phyloP scores from a whole-genome alignment of 805 yeast genomes.

The Lachancea sp. region DNA sequence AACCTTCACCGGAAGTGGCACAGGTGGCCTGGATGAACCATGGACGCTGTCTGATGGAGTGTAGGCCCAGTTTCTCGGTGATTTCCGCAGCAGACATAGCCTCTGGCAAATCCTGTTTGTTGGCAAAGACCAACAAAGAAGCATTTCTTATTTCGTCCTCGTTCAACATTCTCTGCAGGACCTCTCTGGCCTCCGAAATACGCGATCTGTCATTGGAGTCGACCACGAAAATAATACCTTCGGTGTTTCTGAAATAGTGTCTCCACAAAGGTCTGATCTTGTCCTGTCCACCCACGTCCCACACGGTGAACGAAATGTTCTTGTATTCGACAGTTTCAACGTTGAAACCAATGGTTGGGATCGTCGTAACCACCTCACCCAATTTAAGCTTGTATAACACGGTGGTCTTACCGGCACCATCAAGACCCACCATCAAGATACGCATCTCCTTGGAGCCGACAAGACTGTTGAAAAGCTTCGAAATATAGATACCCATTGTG shows the following conservation, averaged over 20 bases:
- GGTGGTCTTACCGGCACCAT: slow-evolving; percentile 98
- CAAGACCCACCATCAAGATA: slow-evolving; percentile 95
- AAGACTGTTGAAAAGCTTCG: slow-evolving; percentile 89
- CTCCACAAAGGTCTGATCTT: slow-evolving; percentile 98
- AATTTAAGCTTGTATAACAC: slow-evolving; percentile 89
- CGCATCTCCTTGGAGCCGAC: slow-evolving; percentile 98
- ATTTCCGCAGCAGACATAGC: slow-evolving; percentile 99
- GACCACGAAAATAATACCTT: slow-evolving; percentile 95
- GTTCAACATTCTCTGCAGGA: slow-evolving; percentile 94
- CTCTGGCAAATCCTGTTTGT: slow-evolving; percentile 97
- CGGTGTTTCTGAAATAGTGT: slow-evolving; percentile 97
- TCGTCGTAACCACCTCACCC: slow-evolving; percentile 93
- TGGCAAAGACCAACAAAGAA: slow-evolving; percentile 89
- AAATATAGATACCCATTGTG: slow-evolving; percentile 89
- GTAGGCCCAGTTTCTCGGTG: slow-evolving; percentile 93
- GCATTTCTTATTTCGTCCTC: slow-evolving; percentile 98
- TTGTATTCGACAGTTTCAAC: slow-evolving; percentile 97
- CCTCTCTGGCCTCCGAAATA: slow-evolving; percentile 96
- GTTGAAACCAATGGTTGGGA: slow-evolving; percentile 95
- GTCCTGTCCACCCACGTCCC: slow-evolving; percentile 99
- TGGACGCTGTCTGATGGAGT: slow-evolving; percentile 96
- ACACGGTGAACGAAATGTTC: slow-evolving; percentile 92
- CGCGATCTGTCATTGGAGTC: slow-evolving; percentile 98
- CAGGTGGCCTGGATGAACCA: slow-evolving; percentile 99
- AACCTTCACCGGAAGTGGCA: slow-evolving; percentile 98